Base-by-base conservation (phyloP, 495 filamentous ascomycete genomes). In the Daldinia grandis region DNA sequence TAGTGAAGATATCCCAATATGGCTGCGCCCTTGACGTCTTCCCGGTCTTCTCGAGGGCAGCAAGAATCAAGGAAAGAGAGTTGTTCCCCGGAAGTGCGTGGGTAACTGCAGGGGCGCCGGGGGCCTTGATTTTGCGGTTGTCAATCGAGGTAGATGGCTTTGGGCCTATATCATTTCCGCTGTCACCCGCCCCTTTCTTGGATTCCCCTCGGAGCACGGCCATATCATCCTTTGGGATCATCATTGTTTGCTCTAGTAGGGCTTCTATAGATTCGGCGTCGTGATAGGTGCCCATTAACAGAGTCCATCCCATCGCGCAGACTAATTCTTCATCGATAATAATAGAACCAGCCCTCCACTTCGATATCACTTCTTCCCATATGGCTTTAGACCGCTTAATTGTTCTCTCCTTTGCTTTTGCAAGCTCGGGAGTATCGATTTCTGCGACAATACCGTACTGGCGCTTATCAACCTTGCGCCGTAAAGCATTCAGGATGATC, bases 1-100 rank as follows among this genome's bases (percentile, higher is more conserved):
- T 72, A 0, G 90, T 93, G 65, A 98, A 80, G 10, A 89, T 73
- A 8, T 88, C 76, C 93, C 93, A 97, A 80, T 98, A 97, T 14
- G 81, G 80, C 28, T 79, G 76, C 12, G 87, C 89, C 0, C 81
- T 69, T 17, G 82, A 77, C 8, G 83, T 83, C 35, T 80, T 79
- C 17, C 82, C 75, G 19, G 88, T 83, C 15, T 82, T 80, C 14
- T 81, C 71, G 62, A 91, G 88, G 5, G 91, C 85, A 54, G 88
- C 79, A 44, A 95, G 69, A 28, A 95, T 73, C 14, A 95, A 72
- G 19, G 89, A 90, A 2, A 98, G 85, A 0, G 89, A 90, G 69
- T 88, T 88, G 65, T 86, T 89, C n/a, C 84, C 83, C 0, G 91
- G 87, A 4, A 71, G 71, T 1, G 90, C 85, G 60, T 84, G 85